Evolutionary conservation across 2,329 filamentous ascomycete species (phyloP).

Genomic region (Aureobasidium uvarum): DNA sequence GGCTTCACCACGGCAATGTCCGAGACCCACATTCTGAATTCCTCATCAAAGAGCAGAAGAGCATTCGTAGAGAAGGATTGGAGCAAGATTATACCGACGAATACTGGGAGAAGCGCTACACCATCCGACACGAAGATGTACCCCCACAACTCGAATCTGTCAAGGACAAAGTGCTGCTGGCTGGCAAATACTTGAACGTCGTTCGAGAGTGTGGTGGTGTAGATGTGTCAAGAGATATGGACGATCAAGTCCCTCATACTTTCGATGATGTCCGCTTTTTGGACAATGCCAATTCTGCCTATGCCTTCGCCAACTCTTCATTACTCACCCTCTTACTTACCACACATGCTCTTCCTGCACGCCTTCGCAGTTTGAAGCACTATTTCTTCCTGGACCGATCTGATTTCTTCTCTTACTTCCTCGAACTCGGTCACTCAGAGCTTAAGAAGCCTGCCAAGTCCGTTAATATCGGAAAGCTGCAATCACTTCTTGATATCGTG

Average conservation of each 20-base stretch:
- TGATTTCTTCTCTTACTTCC: slow-evolving; percentile 97
- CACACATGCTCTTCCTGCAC: slow-evolving; percentile 83
- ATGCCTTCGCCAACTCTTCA: slow-evolving; percentile 92
- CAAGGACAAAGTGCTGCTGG: slow-evolving; percentile 90
- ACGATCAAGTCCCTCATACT: slow-evolving; percentile 79
- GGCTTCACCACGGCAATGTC: slow-evolving; percentile 94
- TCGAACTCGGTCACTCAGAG: slow-evolving; percentile 86
- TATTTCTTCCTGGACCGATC: slow-evolving; percentile 99
- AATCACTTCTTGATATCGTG: slow-evolving; percentile 92
- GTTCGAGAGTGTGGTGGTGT: slow-evolving; percentile 96
- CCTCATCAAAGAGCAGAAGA: slow-evolving; percentile 91
- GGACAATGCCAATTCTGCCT: slow-evolving; percentile 93
- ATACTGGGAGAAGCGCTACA: slow-evolving; percentile 98
- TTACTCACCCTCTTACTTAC: slow-evolving; percentile 87
- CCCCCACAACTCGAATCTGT: slow-evolving; percentile 88
- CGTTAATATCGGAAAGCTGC: slow-evolving; percentile 89
- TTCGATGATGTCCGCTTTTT: slow-evolving; percentile 91
- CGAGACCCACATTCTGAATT: slow-evolving; percentile 94
- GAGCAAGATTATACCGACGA: slow-evolving; percentile 98
- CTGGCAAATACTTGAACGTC: slow-evolving; percentile 97
- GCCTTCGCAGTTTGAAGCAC: slow-evolving; percentile 89
- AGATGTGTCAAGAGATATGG: slow-evolving; percentile 62
- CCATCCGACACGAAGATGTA: slow-evolving; percentile 84
- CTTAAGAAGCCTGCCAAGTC: slow-evolving; percentile 82
- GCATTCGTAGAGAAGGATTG: slow-evolving; percentile 83